phyloP scores from a whole-genome alignment of 495 filamentous ascomycete genomes.

The Hyaloscypha bicolor region DNA sequence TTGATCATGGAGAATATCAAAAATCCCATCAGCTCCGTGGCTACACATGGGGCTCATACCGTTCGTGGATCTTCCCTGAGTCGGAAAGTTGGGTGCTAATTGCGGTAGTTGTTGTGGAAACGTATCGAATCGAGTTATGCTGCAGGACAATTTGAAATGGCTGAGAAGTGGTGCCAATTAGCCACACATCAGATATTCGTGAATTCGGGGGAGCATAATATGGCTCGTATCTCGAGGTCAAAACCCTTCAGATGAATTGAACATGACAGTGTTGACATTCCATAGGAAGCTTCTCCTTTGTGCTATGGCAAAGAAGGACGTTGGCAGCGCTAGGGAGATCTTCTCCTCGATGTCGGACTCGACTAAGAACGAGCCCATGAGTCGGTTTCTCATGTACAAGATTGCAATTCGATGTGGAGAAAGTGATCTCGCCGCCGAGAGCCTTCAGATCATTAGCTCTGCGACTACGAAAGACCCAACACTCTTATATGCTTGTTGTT shows the following conservation, averaged over 20 bases:
- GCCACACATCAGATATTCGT: slow-evolving; percentile 67
- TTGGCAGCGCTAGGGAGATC: slow-evolving; percentile 52
- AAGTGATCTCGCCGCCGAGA: slow-evolving; percentile 56
- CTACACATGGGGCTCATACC: slow-evolving; percentile 71
- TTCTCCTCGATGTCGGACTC: slow-evolving; percentile 63
- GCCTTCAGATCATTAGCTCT: slow-evolving; percentile 55
- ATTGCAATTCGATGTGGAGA: slow-evolving; percentile 64
- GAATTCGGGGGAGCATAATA: slow-evolving; percentile 63
- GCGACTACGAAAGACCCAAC: slow-evolving; percentile 51
- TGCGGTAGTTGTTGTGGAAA: slow-evolving; percentile 70
- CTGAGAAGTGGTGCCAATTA: slow-evolving; percentile 72
- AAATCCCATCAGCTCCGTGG: slow-evolving; percentile 50
- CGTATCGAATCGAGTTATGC: slow-evolving; percentile 59
- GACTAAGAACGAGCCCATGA: slow-evolving; percentile 59
- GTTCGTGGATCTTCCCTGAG: slow-evolving; percentile 45
- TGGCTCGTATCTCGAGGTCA: slow-evolving; percentile 69
- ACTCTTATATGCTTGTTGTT: slow-evolving; percentile 74
- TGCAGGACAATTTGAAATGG: slow-evolving; percentile 52
- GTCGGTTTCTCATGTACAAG: slow-evolving; percentile 75
- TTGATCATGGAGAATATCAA: slow-evolving; percentile 38
- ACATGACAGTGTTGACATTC: slow-evolving; percentile 24
- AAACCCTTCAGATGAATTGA: slow-evolving; percentile 10
- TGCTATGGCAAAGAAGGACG: slow-evolving; percentile 57
- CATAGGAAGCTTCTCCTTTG: slow-evolving; percentile 72
- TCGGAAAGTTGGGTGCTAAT: neutral